phyloP scores from a whole-genome alignment of 2,329 filamentous ascomycete genomes.

The Cladorrhinum sp. region DNA sequence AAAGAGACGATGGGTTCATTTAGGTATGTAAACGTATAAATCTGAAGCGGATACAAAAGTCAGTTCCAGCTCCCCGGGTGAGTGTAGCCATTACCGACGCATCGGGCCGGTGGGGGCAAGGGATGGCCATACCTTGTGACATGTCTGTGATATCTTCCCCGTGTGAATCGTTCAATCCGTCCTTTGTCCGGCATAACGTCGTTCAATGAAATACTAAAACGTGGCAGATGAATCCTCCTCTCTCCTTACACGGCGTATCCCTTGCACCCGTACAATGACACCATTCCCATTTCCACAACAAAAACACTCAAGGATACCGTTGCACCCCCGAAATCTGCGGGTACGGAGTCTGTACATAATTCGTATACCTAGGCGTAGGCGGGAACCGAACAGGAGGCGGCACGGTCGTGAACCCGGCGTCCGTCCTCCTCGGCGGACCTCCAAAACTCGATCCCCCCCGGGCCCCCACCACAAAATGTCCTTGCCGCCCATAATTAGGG shows the following conservation, averaged over 20 bases:
- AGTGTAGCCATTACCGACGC: neutral
- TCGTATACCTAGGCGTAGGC: slow-evolving; percentile 20
- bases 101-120: neutral
- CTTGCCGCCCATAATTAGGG: neutral
- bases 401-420: slow-evolving; percentile 6
- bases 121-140: neutral
- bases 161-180: neutral
- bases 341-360: slow-evolving; percentile 20
- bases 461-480: too few species aligned
- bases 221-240: neutral
- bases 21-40: neutral
- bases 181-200: neutral
- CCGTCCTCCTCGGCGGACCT: neutral
- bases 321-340: slow-evolving; percentile 20
- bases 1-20: neutral
- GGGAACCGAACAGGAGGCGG: slow-evolving; percentile 21
- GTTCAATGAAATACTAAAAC: neutral
- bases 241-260: neutral
- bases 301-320: slow-evolving; percentile 18
- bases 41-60: neutral
- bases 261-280: neutral
- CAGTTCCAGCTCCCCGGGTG: neutral
- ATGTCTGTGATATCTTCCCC: neutral
- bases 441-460: neutral
- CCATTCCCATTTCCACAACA: too few species aligned